phyloP scores from a whole-genome alignment of 768 basidiomycete genomes.

The Termitomyces sp. region DNA sequence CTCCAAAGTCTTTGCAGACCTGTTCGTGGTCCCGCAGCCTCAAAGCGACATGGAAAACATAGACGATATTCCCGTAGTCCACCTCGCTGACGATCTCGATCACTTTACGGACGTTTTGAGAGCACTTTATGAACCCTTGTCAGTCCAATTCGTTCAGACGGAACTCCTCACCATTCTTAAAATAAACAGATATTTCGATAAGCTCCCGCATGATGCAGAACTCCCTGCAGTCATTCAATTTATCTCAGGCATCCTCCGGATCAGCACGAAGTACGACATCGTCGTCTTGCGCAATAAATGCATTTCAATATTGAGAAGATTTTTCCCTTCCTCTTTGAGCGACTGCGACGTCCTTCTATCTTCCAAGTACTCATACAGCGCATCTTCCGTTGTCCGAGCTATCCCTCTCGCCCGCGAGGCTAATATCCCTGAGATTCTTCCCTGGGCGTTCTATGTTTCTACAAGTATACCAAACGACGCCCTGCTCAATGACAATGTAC shows the following conservation, averaged over 20 bases:
- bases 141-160: background rate
- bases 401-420: conserved; percentile 35
- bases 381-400: conserved; percentile 31
- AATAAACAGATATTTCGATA: conserved; percentile 31
- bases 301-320: conserved; percentile 30
- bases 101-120: conserved; percentile 30
- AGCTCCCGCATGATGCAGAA: conserved; percentile 24
- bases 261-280: conserved; percentile 40
- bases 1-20: conserved; percentile 30
- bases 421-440: conserved; percentile 34
- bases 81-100: conserved; percentile 23
- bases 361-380: conserved; percentile 27
- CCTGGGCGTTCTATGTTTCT: conserved; percentile 41
- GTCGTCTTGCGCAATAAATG: conserved; percentile 30
- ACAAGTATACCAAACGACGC: conserved; percentile 29
- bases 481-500: conserved; percentile 25
- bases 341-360: conserved; percentile 33
- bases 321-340: conserved; percentile 33
- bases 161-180: background rate
- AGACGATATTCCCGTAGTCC: conserved; percentile 28
- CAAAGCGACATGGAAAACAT: conserved; percentile 18
- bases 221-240: conserved; percentile 30
- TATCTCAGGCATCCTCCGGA: conserved; percentile 34
- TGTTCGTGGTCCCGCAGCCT: conserved; percentile 24
- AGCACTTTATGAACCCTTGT: conserved; percentile 27